phyloP scores from a whole-genome alignment of 2,329 filamentous ascomycete genomes.

The Dactylellina parvicollis region DNA sequence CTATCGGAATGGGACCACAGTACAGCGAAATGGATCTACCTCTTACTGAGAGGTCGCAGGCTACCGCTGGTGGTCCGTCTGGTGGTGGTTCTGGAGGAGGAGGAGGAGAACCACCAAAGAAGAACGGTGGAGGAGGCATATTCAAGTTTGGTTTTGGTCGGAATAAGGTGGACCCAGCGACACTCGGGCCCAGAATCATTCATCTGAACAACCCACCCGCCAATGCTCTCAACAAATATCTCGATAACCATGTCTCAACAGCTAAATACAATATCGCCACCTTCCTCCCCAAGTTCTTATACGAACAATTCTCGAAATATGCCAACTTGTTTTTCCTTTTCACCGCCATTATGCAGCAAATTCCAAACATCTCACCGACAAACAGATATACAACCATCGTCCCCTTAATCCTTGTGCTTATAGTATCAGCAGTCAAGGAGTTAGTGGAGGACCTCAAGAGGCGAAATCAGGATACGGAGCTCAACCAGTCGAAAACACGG shows the following conservation, averaged over 20 bases:
- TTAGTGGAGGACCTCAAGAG: constrained; percentile 91
- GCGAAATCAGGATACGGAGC: constrained; percentile 81
- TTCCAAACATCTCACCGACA: constrained; percentile 91
- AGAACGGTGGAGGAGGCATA: constrained; percentile 71
- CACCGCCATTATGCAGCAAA: constrained; percentile 92
- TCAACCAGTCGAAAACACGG: constrained; percentile 87
- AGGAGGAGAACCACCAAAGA: constrained; percentile 64
- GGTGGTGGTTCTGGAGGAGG: constrained; percentile 59
- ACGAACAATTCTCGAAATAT: constrained; percentile 99
- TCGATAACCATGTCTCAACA: constrained; percentile 96
- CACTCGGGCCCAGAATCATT: constrained; percentile 89
- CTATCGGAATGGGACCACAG: constrained; percentile 82
- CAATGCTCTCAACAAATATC: constrained; percentile 87
- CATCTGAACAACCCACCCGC: constrained; percentile 95
- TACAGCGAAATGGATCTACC: constrained; percentile 99
- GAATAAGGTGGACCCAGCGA: constrained; percentile 86
- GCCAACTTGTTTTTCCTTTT: constrained; percentile 99
- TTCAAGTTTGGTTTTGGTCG: constrained; percentile 94
- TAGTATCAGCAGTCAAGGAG: constrained; percentile 96
- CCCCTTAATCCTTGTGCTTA: constrained; percentile 85
- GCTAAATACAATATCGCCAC: constrained; percentile 95
- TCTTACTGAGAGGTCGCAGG: constrained; percentile 75
- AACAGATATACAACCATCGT: constrained; percentile 96
- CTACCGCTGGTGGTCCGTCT: constrained; percentile 63
- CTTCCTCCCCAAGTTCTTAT: constrained; percentile 95